Conservation (phyloP, 2,329 filamentous ascomycete genomes). For the Tolypocladium inflatum region DNA sequence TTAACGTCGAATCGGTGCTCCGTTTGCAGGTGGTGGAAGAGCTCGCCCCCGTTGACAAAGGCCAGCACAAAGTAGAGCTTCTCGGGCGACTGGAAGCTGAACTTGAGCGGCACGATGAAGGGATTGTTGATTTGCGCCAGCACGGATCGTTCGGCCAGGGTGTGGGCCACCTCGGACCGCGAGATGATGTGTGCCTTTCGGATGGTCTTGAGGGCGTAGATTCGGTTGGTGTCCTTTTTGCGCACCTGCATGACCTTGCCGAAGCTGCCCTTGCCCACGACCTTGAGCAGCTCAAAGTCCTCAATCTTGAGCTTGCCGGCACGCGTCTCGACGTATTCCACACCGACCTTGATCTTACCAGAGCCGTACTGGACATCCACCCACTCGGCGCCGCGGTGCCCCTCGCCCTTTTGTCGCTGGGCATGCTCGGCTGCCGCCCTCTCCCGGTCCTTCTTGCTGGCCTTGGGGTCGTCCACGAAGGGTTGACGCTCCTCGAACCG, state of each 20-base stretch:
- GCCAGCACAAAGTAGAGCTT: constrained; percentile 96
- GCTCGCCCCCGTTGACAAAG: constrained; percentile 94
- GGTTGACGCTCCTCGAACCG: constrained; percentile 72
- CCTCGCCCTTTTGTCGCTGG: constrained; percentile 32
- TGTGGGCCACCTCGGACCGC: constrained; percentile 93
- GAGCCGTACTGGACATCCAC: constrained; percentile 83
- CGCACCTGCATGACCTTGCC: constrained; percentile 99
- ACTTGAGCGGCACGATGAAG: constrained; percentile 97
- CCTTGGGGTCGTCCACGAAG: constrained; percentile 69
- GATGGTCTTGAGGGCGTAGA: constrained; percentile 99
- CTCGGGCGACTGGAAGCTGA: constrained; percentile 97
- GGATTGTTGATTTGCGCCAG: constrained; percentile 99
- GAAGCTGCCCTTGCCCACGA: constrained; percentile 96
- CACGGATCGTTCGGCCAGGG: constrained; percentile 92
- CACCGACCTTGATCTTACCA: constrained; percentile 81
- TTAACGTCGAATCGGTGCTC: constrained; percentile 98
- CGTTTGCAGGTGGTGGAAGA: constrained; percentile 95
- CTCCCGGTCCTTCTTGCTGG: constrained; percentile 78
- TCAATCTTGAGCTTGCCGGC: constrained; percentile 88
- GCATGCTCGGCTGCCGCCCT: constrained; percentile 62
- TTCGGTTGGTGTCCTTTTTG: constrained; percentile 95
- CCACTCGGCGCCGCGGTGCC: constrained; percentile 79
- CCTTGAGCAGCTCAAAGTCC: constrained; percentile 94
- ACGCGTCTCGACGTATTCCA: constrained; percentile 90
- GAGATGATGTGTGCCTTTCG: constrained; percentile 99